Base-by-base conservation (phyloP, 306 rosid species). In the Corylus avellana region DNA sequence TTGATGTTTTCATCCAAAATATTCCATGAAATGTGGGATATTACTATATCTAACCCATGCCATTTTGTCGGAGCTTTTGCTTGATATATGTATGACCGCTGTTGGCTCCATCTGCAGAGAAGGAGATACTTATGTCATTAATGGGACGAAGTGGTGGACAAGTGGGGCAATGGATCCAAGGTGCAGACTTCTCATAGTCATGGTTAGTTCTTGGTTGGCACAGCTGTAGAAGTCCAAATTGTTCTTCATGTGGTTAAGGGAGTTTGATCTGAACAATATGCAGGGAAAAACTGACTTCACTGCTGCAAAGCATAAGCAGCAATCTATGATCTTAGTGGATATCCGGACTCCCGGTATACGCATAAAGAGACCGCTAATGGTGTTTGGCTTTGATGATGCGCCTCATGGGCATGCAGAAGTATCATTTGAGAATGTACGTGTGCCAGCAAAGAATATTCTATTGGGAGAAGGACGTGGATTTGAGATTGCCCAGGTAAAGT, bases 111-210 rank as follows among this genome's bases (percentile, higher is more conserved):
- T 84, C 63, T 62, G 57, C 78, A 95, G 99, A 55, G 83, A 91
- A 88, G 99, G 94, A 84, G 92, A 93, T 82, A 84, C 92, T 25
- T 95, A 87, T 77, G 76, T 93, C 76, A 90, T 95, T 83, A 93
- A 90, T 73, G 98, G 98, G 85, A 91, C 79, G 55, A 95, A 95
- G 83, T 95, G 99, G 99, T 95, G 97, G 98, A 95, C 98, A 64
- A 95, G 98, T 72, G 99, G 99, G 18, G 96, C 99, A 68, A 90
- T 95, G 98, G 99, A 95, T 91, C 98, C 98, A 14, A 90, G 99
- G 83, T 95, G 99, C 86, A 89, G 82, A 81, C 22, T 95, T 86
- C 96, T 95, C 29, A 85, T 95, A 81, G 91, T 91, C 81, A 95
- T 95, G 99, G 99, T 95, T 80, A 80, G 92, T 90, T 81, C 68